Evolutionary conservation across 768 basidiomycete genomes (phyloP).

Genomic region (Cystobasidium tubakii): DNA sequence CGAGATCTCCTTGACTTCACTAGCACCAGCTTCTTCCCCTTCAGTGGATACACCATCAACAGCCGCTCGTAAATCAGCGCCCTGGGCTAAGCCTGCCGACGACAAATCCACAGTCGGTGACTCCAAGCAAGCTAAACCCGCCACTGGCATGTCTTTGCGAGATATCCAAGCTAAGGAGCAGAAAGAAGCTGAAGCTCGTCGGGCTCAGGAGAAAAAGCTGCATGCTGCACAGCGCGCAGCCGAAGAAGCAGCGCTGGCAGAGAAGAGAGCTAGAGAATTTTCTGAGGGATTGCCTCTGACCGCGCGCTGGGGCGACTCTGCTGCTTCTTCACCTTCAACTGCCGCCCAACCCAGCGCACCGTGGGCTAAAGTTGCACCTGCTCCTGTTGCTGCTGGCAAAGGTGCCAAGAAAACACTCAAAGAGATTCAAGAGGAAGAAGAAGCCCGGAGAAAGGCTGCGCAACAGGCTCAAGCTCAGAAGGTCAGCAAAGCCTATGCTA

Average conservation of each 20-base stretch:
- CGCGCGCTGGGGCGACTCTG: slow-evolving; percentile 50
- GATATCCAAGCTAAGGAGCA: slow-evolving; percentile 94
- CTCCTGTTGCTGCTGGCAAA: slow-evolving; percentile 45
- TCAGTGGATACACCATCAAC: neutral
- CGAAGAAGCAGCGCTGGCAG: slow-evolving; percentile 41
- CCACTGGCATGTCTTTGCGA: slow-evolving; percentile 57
- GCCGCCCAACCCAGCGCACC: slow-evolving; percentile 54
- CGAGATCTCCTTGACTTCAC: neutral
- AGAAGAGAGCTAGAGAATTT: slow-evolving; percentile 39
- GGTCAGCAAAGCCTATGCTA: slow-evolving; percentile 66
- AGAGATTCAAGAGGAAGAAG: slow-evolving; percentile 98
- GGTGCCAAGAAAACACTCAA: slow-evolving; percentile 85
- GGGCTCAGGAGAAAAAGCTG: slow-evolving; percentile 65
- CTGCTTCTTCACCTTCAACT: slow-evolving; percentile 43
- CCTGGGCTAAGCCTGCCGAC: slow-evolving; percentile 5
- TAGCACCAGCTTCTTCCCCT: neutral
- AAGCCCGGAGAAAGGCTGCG: slow-evolving; percentile 68
- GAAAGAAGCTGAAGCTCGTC: slow-evolving; percentile 68
- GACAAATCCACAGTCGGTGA: neutral
- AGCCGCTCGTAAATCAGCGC: neutral
- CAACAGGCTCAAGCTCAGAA: slow-evolving; percentile 49
- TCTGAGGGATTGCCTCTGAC: slow-evolving; percentile 73
- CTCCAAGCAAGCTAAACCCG: neutral
- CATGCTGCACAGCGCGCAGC: slow-evolving; percentile 44
- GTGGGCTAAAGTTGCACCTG: slow-evolving; percentile 65